Conservation (phyloP, 1,284 basidiomycete species). For the Neotropicomus parvogracilis region DNA sequence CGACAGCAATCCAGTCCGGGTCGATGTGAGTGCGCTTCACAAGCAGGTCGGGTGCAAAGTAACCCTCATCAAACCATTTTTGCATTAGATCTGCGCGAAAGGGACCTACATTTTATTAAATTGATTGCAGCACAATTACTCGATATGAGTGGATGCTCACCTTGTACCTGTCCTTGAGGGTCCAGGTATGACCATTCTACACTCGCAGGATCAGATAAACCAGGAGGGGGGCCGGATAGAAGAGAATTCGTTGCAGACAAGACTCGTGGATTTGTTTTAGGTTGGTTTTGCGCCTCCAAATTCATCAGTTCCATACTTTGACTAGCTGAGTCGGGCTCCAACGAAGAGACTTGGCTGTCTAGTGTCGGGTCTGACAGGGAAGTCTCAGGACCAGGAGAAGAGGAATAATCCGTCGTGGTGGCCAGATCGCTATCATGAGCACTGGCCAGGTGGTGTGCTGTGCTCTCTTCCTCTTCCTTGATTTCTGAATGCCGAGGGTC, state of each 20-base stretch:
- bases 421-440: slow-evolving; percentile 7
- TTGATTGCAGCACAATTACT: slow-evolving; percentile 1
- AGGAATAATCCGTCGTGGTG: slow-evolving; percentile 10
- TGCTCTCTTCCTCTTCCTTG: slow-evolving; percentile 57
- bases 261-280: slow-evolving; percentile 7
- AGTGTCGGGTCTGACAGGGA: slow-evolving; percentile 7
- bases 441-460: slow-evolving; percentile 18
- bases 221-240: slow-evolving; percentile 41
- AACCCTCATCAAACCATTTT: slow-evolving; percentile 91
- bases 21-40: slow-evolving; percentile 77
- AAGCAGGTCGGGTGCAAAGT: slow-evolving; percentile 83
- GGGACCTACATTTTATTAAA: slow-evolving; percentile 57
- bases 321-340: slow-evolving; percentile 5
- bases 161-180: slow-evolving; percentile 86
- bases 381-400: slow-evolving; percentile 11
- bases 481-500: slow-evolving; percentile 45
- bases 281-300: slow-evolving; percentile 14
- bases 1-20: slow-evolving; percentile 60
- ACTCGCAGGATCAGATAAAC: slow-evolving; percentile 55
- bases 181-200: slow-evolving; percentile 93
- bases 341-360: slow-evolving; percentile 13
- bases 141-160: slow-evolving; percentile 37
- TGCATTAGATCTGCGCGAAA: slow-evolving; percentile 93
- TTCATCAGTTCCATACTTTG: slow-evolving; percentile 19
- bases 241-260: slow-evolving; percentile 19